Evolutionary conservation across 2,329 filamentous ascomycete species (phyloP), one percentile per base, ranked within the genome.

Genomic region (Myriosclerotinia duriaeana): DNA sequence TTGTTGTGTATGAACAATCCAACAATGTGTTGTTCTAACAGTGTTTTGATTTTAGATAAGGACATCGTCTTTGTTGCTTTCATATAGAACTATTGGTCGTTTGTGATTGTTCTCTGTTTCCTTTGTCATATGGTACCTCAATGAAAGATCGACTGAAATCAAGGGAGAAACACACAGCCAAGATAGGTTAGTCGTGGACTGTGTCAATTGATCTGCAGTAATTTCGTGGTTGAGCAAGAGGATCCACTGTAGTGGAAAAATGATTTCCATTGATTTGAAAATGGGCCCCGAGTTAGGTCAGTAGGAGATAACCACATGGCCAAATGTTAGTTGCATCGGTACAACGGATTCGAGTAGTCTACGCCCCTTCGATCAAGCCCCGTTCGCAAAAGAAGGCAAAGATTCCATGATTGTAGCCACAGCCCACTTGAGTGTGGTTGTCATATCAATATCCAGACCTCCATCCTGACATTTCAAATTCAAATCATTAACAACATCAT

Each of bases 381-480:
- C 17, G 2, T n/a, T 46, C 36, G 34, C 34, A 30, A 65, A 4
- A 15, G 42, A 59, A 40, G 76, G 75, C 46, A 79, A 65, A 40
- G 71, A 73, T 22, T 75, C 75, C 74, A 91, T 82, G 22, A 93
- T 76, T 59, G 80, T 78, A 63, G 86, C 83, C 1, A 92, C 89
- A 1, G 87, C 87, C 91, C 91, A 93, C 62, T 81, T 80, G 70
- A 93, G 77, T 40, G 86, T 83, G 65, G 82, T 80, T 69, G 80
- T 81, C 83, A 93, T 88, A 67, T 86, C 83, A 11, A 82, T 79
- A 73, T 87, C 83, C 26, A 83, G 68, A 2, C 76, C 79, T 9
- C 77, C 80, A 1, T 78, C 77, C 66, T 86, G 83, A 20, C 84
- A 85, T 68, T 78, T 72, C 53, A 87, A 84, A 30, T 77, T 78